Evolutionary conservation across 2,329 filamentous ascomycete genomes (phyloP).

Genomic region (Cordyceps cateniannulata): DNA sequence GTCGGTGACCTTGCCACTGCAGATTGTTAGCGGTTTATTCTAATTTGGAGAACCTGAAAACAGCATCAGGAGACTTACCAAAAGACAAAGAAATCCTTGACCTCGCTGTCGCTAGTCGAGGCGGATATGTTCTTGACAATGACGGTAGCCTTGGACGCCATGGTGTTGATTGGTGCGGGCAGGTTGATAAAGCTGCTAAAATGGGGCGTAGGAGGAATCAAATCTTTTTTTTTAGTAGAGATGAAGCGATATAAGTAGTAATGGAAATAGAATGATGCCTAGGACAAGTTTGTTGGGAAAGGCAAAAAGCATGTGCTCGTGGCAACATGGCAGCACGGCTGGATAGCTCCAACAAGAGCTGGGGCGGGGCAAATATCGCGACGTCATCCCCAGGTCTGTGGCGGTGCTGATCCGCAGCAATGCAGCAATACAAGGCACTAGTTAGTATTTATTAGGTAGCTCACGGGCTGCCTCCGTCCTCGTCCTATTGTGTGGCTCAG

Average conservation of each 20-base stretch:
- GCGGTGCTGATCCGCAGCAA: constrained; percentile 9
- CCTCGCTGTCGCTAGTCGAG: constrained; percentile 80
- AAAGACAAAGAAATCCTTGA: constrained; percentile 97
- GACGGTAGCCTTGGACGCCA: constrained; percentile 60
- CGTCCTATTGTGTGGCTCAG: background rate
- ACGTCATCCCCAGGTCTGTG: constrained; percentile 9
- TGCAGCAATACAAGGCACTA: too few species aligned
- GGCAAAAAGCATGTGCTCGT: constrained; percentile 8
- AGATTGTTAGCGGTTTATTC: constrained; percentile 15
- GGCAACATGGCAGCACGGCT: background rate
- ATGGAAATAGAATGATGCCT: background rate
- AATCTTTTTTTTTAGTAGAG: background rate
- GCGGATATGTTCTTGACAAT: constrained; percentile 83
- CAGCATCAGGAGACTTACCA: constrained; percentile 47
- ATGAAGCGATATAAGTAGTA: background rate
- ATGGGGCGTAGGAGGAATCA: background rate
- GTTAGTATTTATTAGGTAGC: background rate
- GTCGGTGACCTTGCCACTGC: constrained; percentile 82
- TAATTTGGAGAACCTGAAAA: too few species aligned
- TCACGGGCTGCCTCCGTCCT: constrained; percentile 1
- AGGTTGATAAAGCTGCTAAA: background rate
- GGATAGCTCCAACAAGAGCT: background rate
- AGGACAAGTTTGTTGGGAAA: background rate
- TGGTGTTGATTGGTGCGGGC: constrained; percentile 28
- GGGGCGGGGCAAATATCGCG: constrained; percentile 13